Percentiles rank a stretch among this genome's conserved stretches.
phyloP scores from a whole-genome alignment of 345 rosid species.

The Lumnitzera racemosa region DNA sequence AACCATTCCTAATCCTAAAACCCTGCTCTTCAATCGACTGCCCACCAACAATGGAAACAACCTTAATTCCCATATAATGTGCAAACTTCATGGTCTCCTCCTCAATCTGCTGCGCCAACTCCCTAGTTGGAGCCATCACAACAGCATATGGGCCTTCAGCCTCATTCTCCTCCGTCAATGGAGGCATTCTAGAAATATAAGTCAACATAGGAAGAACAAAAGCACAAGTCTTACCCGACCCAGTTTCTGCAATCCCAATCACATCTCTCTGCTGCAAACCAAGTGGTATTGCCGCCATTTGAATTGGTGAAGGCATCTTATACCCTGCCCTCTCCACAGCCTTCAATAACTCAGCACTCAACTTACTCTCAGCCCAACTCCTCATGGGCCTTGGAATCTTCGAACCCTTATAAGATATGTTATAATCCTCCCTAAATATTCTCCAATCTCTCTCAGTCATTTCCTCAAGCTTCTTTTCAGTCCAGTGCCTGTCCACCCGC shows the following conservation, averaged over 20 bases:
- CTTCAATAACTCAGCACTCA: constrained; percentile 59
- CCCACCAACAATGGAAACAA: constrained; percentile 92
- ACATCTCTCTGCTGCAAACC: constrained; percentile 93
- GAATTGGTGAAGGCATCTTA: constrained; percentile 82
- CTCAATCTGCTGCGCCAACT: constrained; percentile 93
- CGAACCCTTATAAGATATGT: constrained; percentile 87
- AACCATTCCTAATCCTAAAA: constrained; percentile 81
- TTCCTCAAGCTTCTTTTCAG: constrained; percentile 80
- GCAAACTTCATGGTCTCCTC: constrained; percentile 92
- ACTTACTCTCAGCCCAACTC: constrained; percentile 85
- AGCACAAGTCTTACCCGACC: constrained; percentile 95
- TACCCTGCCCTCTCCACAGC: constrained; percentile 90
- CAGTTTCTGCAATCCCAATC: constrained; percentile 95
- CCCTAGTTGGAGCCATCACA: constrained; percentile 91
- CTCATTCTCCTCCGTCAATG: constrained; percentile 70
- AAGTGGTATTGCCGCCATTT: constrained; percentile 87
- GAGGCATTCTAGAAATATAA: constrained; percentile 81
- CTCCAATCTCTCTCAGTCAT: constrained; percentile 98
- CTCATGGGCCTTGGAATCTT: constrained; percentile 91
- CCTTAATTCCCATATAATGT: constrained; percentile 72
- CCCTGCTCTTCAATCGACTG: constrained; percentile 94
- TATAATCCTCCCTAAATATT: constrained; percentile 86
- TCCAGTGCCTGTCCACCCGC: constrained; percentile 94
- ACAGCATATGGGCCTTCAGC: constrained; percentile 96
- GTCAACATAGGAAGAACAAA: constrained; percentile 93